Base-by-base conservation (phyloP, 345 rosid species). In the Noccaea bulbosa region DNA sequence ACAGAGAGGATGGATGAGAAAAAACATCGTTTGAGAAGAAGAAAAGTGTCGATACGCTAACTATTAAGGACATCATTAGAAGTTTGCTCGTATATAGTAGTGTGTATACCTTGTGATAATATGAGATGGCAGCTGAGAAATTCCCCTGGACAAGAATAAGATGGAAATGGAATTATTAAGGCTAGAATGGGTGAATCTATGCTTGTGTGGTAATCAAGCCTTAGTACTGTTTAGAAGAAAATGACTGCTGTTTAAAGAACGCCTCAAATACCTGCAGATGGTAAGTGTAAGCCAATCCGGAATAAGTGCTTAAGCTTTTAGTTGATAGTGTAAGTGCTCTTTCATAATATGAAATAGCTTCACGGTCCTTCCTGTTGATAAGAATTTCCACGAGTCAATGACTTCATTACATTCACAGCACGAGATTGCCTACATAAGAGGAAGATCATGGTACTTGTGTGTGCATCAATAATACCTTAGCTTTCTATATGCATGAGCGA, bases 241-340 rank as follows among this genome's bases (percentile, higher is more conserved):
- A 44, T 27, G 60, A 39, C n/a, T 47, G 7, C 22, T 3, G 60
- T 54, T 43, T 62, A 39, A 38, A 48, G 39, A 63, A 35, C 20
- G 49, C 44, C 44, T 10, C 38, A 39, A 55, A 44, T 82, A 93
- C 99, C 97, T 87, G 96, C 81, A 94, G 75, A 80, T 89, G 97
- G 65, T 87, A 89, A 22, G 97, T 86, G 83, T 88, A 94, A n/a
- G 99, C 99, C 72, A 94, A 90, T 69, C 99, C 99, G 0, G 96
- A 88, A 79, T 89, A 92, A 52, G 99, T 92, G 80, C 97, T 88
- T 82, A 88, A 79, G 68, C 98, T 91, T 82, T 79, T 82, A 24
- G 88, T 78, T 67, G 93, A 94, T 72, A 94, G 70, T 5, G 92
- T 71, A 66, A 94, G 92, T 15, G 98, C 96, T 83, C 76, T 84